Conservation (phyloP, 345 rosid genomes). For the Brassica napus region Da-Ae NC_063450.1:47237501-47238000, state of each 20-base stretch:
- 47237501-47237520: slow-evolving; percentile 22
- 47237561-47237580: background rate
- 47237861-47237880: slow-evolving; percentile 20
- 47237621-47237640: background rate
- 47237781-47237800: background rate
- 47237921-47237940: background rate
- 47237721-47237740: slow-evolving; percentile 23
- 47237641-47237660: slow-evolving; percentile 7
- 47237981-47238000: background rate
- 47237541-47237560: slow-evolving; percentile 16
- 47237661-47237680: background rate
- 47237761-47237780: background rate
- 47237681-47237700: slow-evolving; percentile 16
- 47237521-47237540: background rate
- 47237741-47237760: background rate
- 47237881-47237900: slow-evolving; percentile 14
- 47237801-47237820: background rate
- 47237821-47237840: background rate
- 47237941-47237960: background rate
- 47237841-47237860: background rate
- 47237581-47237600: slow-evolving; percentile 20
- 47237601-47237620: background rate
- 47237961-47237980: background rate
- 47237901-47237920: slow-evolving; percentile 11
- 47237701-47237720: background rate